Conservation (phyloP, 805 yeast genomes). For the Sugiyamaella marilandica region DNA sequence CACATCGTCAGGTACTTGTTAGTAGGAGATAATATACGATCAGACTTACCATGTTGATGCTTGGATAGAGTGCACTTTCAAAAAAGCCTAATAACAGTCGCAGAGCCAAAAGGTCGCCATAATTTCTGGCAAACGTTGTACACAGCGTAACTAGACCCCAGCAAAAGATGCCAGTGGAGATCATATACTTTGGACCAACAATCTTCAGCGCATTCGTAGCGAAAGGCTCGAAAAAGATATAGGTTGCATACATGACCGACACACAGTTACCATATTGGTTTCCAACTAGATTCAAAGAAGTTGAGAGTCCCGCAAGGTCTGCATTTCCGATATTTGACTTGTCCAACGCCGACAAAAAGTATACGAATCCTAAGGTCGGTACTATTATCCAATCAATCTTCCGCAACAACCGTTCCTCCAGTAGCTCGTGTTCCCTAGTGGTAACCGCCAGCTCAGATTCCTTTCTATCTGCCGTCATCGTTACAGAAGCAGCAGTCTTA, state of each 20-base stretch:
- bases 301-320: constrained; percentile 44
- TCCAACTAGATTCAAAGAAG: constrained; percentile 30
- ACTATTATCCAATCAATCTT: constrained; percentile 21
- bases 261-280: constrained; percentile 36
- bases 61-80: constrained; percentile 37
- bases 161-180: constrained; percentile 13
- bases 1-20: constrained; percentile 36
- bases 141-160: constrained; percentile 20
- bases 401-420: constrained; percentile 11
- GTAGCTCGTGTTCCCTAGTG: not conserved
- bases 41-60: constrained; percentile 34
- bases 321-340: constrained; percentile 48
- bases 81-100: constrained; percentile 45
- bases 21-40: constrained; percentile 36
- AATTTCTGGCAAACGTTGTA: constrained; percentile 34
- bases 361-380: constrained; percentile 15
- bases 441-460: not conserved
- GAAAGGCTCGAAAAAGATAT: constrained; percentile 38
- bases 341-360: constrained; percentile 34
- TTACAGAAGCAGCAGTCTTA: not conserved
- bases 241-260: constrained; percentile 40
- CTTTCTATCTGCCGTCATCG: not conserved
- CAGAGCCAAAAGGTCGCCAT: constrained; percentile 42
- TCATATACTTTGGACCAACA: constrained; percentile 33
- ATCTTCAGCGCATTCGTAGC: constrained; percentile 41